Percentiles rank a stretch among this genome's conserved stretches.
Evolutionary conservation across 2,329 filamentous ascomycete genomes (phyloP).

Genomic region (Colletotrichum gloeosporioides): DNA sequence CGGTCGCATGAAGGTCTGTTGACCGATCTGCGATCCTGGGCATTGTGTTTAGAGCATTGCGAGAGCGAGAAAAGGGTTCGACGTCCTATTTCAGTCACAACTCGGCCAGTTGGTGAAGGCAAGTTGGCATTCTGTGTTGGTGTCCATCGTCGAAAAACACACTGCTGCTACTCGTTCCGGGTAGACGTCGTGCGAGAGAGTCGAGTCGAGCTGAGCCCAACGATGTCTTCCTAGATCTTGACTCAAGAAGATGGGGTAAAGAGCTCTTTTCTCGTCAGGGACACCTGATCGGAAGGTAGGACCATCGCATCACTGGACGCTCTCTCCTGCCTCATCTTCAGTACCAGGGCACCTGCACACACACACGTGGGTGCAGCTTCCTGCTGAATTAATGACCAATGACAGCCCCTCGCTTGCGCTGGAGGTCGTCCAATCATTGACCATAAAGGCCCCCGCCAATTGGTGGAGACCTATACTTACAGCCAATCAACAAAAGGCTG

Average conservation of each 20-base stretch:
- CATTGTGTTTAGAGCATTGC: not conserved
- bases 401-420: not conserved
- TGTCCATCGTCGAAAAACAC: not conserved
- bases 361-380: not conserved
- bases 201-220: not conserved
- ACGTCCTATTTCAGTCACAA: not conserved
- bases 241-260: not conserved
- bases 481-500: not conserved
- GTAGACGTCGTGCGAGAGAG: not conserved
- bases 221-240: not conserved
- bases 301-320: not conserved
- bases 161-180: not conserved
- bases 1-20: not conserved
- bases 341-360: not conserved
- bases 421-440: not conserved
- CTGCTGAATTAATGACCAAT: not conserved
- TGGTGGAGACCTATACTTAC: accelerated
- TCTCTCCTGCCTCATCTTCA: not conserved
- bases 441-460: not conserved
- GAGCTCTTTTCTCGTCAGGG: not conserved
- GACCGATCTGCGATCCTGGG: accelerated
- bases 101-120: not conserved
- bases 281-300: not conserved
- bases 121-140: not conserved
- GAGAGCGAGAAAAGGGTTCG: not conserved